Base-by-base conservation (phyloP, 148 eudicot species). In the Hydrangea macrophylla region DNA sequence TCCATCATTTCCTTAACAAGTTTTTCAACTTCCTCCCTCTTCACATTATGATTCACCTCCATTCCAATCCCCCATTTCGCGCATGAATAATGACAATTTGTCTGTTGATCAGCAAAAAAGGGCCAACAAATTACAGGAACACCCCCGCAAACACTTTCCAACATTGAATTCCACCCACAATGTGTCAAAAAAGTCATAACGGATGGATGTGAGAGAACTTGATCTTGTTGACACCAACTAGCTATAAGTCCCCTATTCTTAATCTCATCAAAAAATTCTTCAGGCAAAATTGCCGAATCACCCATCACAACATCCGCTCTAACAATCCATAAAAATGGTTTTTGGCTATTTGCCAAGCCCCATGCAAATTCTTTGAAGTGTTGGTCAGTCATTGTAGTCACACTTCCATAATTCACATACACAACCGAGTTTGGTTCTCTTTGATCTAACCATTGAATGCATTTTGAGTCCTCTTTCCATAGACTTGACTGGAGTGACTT, bases 141-240 rank as follows among this genome's bases (percentile, higher is more conserved):
- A 2, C 83, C 80, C 7, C 9, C 51, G 2, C 60, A 32, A 11
- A 80, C 28, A 4, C 54, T 51, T 50, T 80, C 83, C 1, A 69
- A 3, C 36, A 69, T 42, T 0, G 80, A 80, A 40, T 80, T 83
- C 87, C 84, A 83, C 33, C 87, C 53, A 45, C 53, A 45, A 45
- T 45, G 53, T 45, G 53, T 45, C 20, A 45, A 45, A 45, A 80
- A 80, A 1, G 39, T 59, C 0, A 63, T 76, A 10, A 79, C 54
- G 0, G 83, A 72, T n/a, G 76, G 76, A 40, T 79, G 79, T 27
- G 20, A 7, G 6, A 79, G 55, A 58, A 79, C 79, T 62, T 62
- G 63, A 32, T 79, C 74, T 20, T 79, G 83, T 3, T 48, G 28
- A 7, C 79, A 75, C 79, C 83, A 75, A 9, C 76, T 26, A 0